These are phyloP conservation scores for Globisporangium paroecandrum DNA, from an alignment of 352 stramenopile genomes.

Conservation along the genomic window DNA sequence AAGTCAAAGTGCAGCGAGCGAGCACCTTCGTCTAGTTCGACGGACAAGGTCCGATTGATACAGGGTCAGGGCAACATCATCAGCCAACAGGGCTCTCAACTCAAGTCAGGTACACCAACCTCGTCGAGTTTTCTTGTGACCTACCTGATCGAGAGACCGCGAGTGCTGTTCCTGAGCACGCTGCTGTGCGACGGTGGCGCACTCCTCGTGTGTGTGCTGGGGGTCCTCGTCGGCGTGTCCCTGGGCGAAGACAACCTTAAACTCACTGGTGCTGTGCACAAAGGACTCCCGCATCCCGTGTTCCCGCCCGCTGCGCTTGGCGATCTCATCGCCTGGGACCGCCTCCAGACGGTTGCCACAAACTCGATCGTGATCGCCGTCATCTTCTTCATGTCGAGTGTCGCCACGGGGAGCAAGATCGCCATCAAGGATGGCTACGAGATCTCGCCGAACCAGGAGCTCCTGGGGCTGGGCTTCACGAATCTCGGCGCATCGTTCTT, in stretches of 20 bases:
- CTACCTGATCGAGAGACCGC: slow-evolving; percentile 20
- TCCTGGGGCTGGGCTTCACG: slow-evolving; percentile 88
- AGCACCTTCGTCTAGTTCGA: not conserved
- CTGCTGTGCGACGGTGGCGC: slow-evolving; percentile 58
- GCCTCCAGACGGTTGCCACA: slow-evolving; percentile 56
- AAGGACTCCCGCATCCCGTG: slow-evolving; percentile 51
- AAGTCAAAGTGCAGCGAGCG: not conserved
- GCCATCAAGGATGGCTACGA: slow-evolving; percentile 79
- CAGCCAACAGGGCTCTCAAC: not conserved
- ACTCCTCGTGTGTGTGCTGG: slow-evolving; percentile 77
- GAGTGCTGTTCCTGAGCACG: slow-evolving; percentile 34
- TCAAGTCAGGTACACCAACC: too few species aligned
- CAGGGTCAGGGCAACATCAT: not conserved
- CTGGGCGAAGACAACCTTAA: slow-evolving; percentile 65
- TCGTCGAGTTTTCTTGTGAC: not conserved
- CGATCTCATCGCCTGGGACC: slow-evolving; percentile 45
- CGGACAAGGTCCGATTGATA: slow-evolving; percentile 7
- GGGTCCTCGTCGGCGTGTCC: slow-evolving; percentile 56
- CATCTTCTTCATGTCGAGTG: slow-evolving; percentile 92
- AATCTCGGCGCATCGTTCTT: slow-evolving; percentile 90
- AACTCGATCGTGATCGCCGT: slow-evolving; percentile 80
- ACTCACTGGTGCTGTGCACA: slow-evolving; percentile 76
- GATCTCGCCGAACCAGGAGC: slow-evolving; percentile 84
- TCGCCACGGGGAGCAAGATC: slow-evolving; percentile 87
- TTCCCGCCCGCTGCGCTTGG: slow-evolving; percentile 46